Conservation (phyloP, 208 protist genomes). For the Trichomonas vaginalis region DNA sequence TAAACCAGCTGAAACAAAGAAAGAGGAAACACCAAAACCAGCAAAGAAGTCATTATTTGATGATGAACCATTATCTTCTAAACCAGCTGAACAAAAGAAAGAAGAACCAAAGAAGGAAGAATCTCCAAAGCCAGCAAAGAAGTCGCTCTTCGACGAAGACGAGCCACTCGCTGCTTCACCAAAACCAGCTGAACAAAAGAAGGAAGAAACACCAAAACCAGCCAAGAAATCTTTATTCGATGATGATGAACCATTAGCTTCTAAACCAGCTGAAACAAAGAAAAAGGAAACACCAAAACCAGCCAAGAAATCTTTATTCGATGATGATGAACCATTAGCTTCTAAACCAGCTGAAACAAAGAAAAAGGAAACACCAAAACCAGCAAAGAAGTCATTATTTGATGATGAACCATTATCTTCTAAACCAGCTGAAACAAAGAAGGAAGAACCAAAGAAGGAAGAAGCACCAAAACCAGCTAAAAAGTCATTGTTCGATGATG, state of each 20-base stretch:
- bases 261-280: too few relatives aligned
- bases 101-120: background rate
- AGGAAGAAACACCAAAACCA: background rate
- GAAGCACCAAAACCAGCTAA: background rate
- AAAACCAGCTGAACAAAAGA: background rate
- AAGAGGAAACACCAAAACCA: background rate
- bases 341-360: too few relatives aligned
- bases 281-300: background rate
- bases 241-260: background rate
- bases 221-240: background rate
- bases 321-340: background rate
- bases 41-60: background rate
- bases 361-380: background rate
- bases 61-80: background rate
- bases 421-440: background rate
- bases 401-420: background rate
- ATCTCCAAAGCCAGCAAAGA: background rate
- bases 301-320: background rate
- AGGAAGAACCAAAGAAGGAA: too few relatives aligned
- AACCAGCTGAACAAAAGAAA: too few relatives aligned
- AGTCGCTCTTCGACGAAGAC: background rate
- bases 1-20: background rate
- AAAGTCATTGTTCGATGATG: background rate
- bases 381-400: background rate
- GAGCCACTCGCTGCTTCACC: too few relatives aligned